These are phyloP conservation scores for Emericellopsis atlantica DNA, from an alignment of 2,329 filamentous ascomycete species.

Conservation along the genomic window DNA sequence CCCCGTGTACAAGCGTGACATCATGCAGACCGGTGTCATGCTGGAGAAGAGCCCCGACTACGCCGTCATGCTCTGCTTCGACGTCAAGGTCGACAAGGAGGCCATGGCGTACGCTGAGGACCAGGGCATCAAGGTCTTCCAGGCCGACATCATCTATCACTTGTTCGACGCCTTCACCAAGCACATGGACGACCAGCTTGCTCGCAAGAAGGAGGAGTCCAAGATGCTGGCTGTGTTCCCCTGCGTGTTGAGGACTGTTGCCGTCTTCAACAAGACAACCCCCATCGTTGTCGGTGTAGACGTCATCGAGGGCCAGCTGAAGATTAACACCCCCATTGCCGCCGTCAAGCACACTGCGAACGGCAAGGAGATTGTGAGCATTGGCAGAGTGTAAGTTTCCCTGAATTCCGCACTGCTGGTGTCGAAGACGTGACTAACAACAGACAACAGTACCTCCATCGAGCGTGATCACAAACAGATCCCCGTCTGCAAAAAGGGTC, in stretches of 20 bases:
- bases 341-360: slow-evolving; percentile 76
- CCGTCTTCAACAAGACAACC: slow-evolving; percentile 95
- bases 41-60: slow-evolving; percentile 89
- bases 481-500: slow-evolving; percentile 82
- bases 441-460: slow-evolving; percentile 70
- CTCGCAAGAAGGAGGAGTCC: slow-evolving; percentile 90
- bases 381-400: slow-evolving; percentile 81
- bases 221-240: slow-evolving; percentile 96
- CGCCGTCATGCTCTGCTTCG: slow-evolving; percentile 99
- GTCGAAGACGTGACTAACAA: slow-evolving; percentile 12
- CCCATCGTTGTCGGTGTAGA: slow-evolving; percentile 95
- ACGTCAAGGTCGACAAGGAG: slow-evolving; percentile 98
- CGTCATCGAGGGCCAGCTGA: slow-evolving; percentile 79
- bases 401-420: not conserved
- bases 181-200: slow-evolving; percentile 77
- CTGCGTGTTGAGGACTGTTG: slow-evolving; percentile 78
- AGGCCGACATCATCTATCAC: slow-evolving; percentile 97
- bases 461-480: slow-evolving; percentile 97
- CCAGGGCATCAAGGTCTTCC: slow-evolving; percentile 94
- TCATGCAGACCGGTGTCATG: slow-evolving; percentile 93
- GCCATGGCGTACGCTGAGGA: slow-evolving; percentile 84
- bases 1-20: slow-evolving; percentile 94
- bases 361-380: slow-evolving; percentile 70
- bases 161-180: slow-evolving; percentile 93
- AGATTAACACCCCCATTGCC: slow-evolving; percentile 79